A percentile compares a stretch with the other conserved stretches of the same genome.
Evolutionary conservation across 306 rosid species (phyloP).

Genomic region (Acacia crassicarpa): DNA sequence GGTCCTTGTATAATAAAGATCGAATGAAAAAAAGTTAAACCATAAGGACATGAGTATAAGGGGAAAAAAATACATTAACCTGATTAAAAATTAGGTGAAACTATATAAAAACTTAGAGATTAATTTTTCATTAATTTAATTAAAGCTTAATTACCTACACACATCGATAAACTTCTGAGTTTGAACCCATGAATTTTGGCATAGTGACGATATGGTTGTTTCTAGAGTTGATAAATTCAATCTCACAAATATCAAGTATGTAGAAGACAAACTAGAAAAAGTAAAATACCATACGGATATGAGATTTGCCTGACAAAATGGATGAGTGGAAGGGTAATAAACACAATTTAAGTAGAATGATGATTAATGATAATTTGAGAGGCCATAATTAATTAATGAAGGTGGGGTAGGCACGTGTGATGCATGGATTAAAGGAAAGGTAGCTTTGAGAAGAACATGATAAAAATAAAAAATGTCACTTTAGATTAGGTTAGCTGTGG

Average conservation of each 20-base stretch:
- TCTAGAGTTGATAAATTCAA: not conserved
- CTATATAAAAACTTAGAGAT: no score
- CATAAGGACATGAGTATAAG: no score
- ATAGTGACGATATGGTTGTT: not conserved
- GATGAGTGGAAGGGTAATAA: not conserved
- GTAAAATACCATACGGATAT: not conserved
- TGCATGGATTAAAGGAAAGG: not conserved
- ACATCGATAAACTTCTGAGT: no score
- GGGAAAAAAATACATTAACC: no score
- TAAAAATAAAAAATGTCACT: constrained; percentile 12
- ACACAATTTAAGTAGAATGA: not conserved
- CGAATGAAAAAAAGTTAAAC: no score
- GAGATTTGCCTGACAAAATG: not conserved
- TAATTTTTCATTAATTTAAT: no score
- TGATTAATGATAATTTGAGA: not conserved
- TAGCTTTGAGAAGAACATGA: not conserved
- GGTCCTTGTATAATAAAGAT: no score
- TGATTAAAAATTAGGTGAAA: no score
- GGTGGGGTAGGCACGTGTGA: not conserved
- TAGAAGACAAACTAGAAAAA: not conserved
- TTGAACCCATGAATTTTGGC: not conserved
- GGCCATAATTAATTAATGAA: not conserved
- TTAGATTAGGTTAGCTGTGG: not conserved
- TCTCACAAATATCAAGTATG: not conserved
- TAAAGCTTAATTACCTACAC: no score